Evolutionary conservation across 345 rosid genomes (phyloP).

Genomic region (Camelina hispida): DNA sequence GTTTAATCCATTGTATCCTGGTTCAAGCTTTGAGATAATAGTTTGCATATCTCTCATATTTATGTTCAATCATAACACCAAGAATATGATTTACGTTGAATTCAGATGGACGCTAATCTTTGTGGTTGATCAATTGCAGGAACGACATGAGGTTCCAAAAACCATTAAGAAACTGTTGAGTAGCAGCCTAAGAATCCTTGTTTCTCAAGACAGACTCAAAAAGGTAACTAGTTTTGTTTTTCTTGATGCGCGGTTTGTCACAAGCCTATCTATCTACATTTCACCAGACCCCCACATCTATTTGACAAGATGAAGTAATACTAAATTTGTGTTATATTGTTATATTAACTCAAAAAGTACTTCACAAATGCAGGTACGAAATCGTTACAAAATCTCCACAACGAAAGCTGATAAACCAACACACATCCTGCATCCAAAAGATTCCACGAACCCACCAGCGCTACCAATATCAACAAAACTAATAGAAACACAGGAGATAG

Average conservation of each 20-base stretch:
- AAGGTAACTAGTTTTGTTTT: slow-evolving; percentile 51
- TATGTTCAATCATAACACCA: background rate
- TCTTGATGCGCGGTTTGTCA: background rate
- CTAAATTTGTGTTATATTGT: background rate
- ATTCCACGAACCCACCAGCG: background rate
- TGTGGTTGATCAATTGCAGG: slow-evolving; percentile 53
- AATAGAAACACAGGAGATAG: slow-evolving; percentile 51
- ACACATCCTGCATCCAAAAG: slow-evolving; percentile 40
- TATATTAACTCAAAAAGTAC: background rate
- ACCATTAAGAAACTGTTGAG: slow-evolving; percentile 61
- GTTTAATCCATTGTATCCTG: background rate
- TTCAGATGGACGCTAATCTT: background rate
- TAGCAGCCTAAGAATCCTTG: slow-evolving; percentile 64
- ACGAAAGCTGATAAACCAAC: slow-evolving; percentile 46
- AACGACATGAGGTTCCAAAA: slow-evolving; percentile 60
- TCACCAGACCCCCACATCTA: background rate
- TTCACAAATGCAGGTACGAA: slow-evolving; percentile 53
- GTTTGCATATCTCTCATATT: background rate
- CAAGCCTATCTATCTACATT: background rate
- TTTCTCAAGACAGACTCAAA: slow-evolving; percentile 63
- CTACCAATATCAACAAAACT: slow-evolving; percentile 16
- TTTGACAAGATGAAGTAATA: background rate
- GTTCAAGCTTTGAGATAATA: background rate
- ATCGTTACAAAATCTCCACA: slow-evolving; percentile 58
- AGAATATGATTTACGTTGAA: background rate